These are phyloP conservation scores for Leccinellum rugosiceps DNA, from an alignment of 768 basidiomycete genomes.

Conservation along the genomic window DNA sequence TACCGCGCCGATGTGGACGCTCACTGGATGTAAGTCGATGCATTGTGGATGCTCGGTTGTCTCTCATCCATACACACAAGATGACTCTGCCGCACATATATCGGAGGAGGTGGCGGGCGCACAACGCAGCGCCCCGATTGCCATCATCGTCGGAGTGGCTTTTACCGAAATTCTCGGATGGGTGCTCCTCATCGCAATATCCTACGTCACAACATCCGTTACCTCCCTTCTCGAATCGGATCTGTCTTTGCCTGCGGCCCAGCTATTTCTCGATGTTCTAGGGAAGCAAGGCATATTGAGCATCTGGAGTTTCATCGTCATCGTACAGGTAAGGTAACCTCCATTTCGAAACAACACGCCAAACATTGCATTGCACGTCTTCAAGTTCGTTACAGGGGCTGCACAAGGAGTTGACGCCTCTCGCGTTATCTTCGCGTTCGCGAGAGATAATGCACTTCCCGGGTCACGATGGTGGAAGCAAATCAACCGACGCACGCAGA, in stretches of 20 bases:
- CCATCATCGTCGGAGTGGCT: conserved; percentile 64
- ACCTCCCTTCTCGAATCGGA: conserved; percentile 42
- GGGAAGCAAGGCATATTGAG: conserved; percentile 70
- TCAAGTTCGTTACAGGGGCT: conserved; percentile 68
- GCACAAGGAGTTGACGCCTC: conserved; percentile 75
- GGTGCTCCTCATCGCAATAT: conserved; percentile 59
- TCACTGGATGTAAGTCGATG: conserved; percentile 61
- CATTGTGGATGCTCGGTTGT: neutral
- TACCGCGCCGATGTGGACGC: conserved; percentile 75
- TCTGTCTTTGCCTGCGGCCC: conserved; percentile 68
- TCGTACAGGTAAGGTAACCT: conserved; percentile 44
- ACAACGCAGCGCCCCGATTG: conserved; percentile 60
- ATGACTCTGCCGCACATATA: conserved; percentile 75
- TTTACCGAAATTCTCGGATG: conserved; percentile 61
- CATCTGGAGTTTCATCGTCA: conserved; percentile 68
- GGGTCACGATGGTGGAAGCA: conserved; percentile 69
- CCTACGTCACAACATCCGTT: conserved; percentile 59
- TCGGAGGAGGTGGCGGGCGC: conserved; percentile 70
- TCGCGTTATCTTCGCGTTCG: conserved; percentile 73
- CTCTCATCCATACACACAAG: conserved; percentile 30
- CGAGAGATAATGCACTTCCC: conserved; percentile 71
- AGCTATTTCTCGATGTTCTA: conserved; percentile 62
- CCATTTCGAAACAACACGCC: no score
- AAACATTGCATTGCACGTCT: neutral
- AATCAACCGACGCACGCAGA: conserved; percentile 56